Evolutionary conservation across 805 yeast species (phyloP).

Genomic region (Starmerella sp.): DNA sequence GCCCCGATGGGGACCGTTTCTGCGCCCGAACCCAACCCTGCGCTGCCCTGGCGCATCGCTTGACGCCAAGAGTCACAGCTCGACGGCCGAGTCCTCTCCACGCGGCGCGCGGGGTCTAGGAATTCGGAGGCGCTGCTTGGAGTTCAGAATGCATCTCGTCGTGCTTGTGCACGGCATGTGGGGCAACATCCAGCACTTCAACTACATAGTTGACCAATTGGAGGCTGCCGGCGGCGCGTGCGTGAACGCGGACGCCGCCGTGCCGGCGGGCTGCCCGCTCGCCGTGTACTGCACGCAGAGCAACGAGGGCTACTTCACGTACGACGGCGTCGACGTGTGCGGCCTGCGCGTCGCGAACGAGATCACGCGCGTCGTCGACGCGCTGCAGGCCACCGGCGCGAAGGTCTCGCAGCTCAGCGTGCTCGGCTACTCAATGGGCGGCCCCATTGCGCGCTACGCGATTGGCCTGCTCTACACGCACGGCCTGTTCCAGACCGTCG

Average conservation of each 20-base stretch:
- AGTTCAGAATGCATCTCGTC: slow-evolving; percentile 17
- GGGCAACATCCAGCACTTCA: slow-evolving; percentile 65
- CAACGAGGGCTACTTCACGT: slow-evolving; percentile 64
- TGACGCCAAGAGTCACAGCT: no score
- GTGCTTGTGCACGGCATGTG: slow-evolving; percentile 37
- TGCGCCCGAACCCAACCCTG: no score
- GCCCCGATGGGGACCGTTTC: no score
- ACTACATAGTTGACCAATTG: slow-evolving; percentile 44
- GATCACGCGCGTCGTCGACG: slow-evolving; percentile 36
- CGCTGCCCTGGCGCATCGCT: no score
- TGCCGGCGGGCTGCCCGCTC: slow-evolving; percentile 32
- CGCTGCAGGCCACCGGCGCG: slow-evolving; percentile 16
- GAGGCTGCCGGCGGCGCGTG: slow-evolving; percentile 23
- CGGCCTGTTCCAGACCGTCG: slow-evolving; percentile 41
- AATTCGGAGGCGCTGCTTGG: no score
- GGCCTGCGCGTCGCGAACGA: slow-evolving; percentile 67
- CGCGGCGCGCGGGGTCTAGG: no score
- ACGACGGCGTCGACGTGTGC: slow-evolving; percentile 80
- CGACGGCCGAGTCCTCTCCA: no score
- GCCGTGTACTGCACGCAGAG: slow-evolving; percentile 43
- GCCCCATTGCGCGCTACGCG: slow-evolving; percentile 68
- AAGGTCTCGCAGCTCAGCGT: slow-evolving; percentile 58
- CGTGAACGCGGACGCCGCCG: not conserved
- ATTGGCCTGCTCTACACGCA: slow-evolving; percentile 55
- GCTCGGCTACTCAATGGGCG: slow-evolving; percentile 85